A percentile compares a stretch with the other conserved stretches of the same genome.
Evolutionary conservation across 805 yeast species (phyloP).

Genomic region (Pichia insulana): DNA sequence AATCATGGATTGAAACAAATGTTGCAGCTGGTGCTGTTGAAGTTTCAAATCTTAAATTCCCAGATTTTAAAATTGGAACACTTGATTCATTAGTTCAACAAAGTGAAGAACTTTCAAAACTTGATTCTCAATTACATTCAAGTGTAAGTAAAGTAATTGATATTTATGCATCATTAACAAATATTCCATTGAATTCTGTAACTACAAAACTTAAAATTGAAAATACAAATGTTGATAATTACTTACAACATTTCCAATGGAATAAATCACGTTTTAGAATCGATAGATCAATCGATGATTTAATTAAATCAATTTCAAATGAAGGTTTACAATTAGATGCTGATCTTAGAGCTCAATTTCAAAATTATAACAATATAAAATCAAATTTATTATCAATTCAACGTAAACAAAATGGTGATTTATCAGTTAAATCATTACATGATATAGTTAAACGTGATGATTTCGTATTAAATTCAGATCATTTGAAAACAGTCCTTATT

Average conservation of each 20-base stretch:
- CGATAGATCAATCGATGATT: slow-evolving; percentile 73
- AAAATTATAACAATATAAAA: slow-evolving; percentile 72
- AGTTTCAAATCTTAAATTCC: slow-evolving; percentile 52
- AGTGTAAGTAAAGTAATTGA: slow-evolving; percentile 74
- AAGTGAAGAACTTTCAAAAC: slow-evolving; percentile 78
- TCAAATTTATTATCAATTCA: slow-evolving; percentile 81
- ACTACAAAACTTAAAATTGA: no score
- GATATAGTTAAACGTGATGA: slow-evolving; percentile 78
- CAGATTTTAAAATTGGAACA: slow-evolving; percentile 89
- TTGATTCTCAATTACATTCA: slow-evolving; percentile 67
- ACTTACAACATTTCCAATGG: slow-evolving; percentile 76
- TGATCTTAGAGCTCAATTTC: slow-evolving; percentile 72
- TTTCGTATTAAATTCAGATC: slow-evolving; percentile 79
- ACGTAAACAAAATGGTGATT: slow-evolving; percentile 87
- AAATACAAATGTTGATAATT: slow-evolving; percentile 24
- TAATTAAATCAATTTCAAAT: slow-evolving; percentile 57
- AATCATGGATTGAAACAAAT: slow-evolving; percentile 44
- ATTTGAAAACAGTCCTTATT: slow-evolving; percentile 73
- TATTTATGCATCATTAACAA: slow-evolving; percentile 40
- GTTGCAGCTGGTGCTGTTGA: slow-evolving; percentile 52
- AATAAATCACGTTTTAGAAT: slow-evolving; percentile 76
- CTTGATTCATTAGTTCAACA: slow-evolving; percentile 85
- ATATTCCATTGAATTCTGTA: neutral
- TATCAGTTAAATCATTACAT: slow-evolving; percentile 83
- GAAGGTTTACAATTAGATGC: slow-evolving; percentile 80